Conservation (phyloP, 176 grass and related monocot species). For the Avena eriantha region DNA sequence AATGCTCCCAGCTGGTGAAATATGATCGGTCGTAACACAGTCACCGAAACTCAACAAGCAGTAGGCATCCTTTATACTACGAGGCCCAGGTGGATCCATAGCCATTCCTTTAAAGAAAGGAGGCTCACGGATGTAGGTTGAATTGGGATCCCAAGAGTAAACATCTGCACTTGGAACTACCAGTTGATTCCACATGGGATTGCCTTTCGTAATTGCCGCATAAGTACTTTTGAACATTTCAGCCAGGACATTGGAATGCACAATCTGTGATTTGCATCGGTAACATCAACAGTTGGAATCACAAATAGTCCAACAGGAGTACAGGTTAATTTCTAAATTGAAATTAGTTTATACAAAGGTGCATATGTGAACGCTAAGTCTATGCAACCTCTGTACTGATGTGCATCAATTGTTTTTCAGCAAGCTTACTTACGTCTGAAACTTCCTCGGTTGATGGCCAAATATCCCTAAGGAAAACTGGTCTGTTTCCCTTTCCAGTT, state of each 20-base stretch:
- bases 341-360: not conserved
- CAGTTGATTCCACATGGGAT: slow-evolving; percentile 70
- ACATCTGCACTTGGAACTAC: slow-evolving; percentile 46
- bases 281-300: slow-evolving; percentile 2
- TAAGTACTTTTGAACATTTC: slow-evolving; percentile 76
- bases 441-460: slow-evolving; percentile 80
- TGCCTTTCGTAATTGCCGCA: slow-evolving; percentile 53
- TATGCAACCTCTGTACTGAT: not conserved
- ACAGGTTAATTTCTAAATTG: not conserved
- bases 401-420: not conserved
- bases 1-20: slow-evolving; percentile 70
- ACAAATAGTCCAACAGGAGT: not conserved
- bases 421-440: slow-evolving; percentile 35
- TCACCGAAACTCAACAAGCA: slow-evolving; percentile 59
- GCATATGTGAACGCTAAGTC: not conserved
- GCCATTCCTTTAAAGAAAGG: slow-evolving; percentile 62
- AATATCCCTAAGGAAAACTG: slow-evolving; percentile 66
- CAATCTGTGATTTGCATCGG: slow-evolving; percentile 41
- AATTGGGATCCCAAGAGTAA: slow-evolving; percentile 59
- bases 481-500: not conserved
- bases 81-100: slow-evolving; percentile 53
- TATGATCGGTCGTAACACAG: slow-evolving; percentile 61
- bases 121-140: slow-evolving; percentile 58
- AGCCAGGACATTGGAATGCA: slow-evolving; percentile 63
- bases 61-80: slow-evolving; percentile 59